Evolutionary conservation across 2,329 filamentous ascomycete genomes (phyloP).

Genomic region (Coleophoma eucalyptorum): DNA sequence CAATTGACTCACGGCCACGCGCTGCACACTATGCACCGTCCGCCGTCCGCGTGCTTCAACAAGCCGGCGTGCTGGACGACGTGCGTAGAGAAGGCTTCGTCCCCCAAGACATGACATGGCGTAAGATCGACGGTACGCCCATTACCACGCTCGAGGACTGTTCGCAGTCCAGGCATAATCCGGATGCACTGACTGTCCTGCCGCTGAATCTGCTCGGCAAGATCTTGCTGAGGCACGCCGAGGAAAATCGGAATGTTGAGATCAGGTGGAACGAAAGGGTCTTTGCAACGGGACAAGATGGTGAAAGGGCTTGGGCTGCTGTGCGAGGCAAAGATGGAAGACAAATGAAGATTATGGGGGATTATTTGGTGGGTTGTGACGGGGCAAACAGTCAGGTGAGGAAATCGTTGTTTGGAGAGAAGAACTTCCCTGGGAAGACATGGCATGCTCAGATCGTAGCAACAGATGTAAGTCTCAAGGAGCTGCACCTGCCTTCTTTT

Average conservation of each 20-base stretch:
- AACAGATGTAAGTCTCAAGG: constrained; percentile 43
- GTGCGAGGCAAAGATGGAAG: constrained; percentile 31
- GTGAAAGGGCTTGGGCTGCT: constrained; percentile 39
- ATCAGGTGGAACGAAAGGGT: constrained; percentile 45
- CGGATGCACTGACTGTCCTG: constrained; percentile 36
- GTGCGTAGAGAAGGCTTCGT: constrained; percentile 37
- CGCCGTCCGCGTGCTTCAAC: constrained; percentile 51
- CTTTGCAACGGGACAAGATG: constrained; percentile 41
- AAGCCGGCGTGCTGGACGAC: constrained; percentile 56
- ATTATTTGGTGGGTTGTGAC: constrained; percentile 55
- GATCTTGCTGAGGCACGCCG: constrained; percentile 35
- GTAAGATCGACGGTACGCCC: constrained; percentile 32
- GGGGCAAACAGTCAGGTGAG: constrained; percentile 46
- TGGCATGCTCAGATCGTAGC: constrained; percentile 58
- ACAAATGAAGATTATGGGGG: constrained; percentile 34
- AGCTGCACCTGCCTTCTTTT: no score
- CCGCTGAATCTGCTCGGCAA: constrained; percentile 38
- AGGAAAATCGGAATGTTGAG: constrained; percentile 26
- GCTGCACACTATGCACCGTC: constrained; percentile 59
- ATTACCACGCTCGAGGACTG: constrained; percentile 27
- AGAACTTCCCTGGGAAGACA: constrained; percentile 54
- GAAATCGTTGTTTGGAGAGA: constrained; percentile 44
- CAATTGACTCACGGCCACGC: constrained; percentile 55
- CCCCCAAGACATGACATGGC: constrained; percentile 38
- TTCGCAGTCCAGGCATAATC: constrained; percentile 20